Evolutionary conservation across 1,284 basidiomycete species (phyloP).

Genomic region (Erythrobasidium hasegawianum): DNA sequence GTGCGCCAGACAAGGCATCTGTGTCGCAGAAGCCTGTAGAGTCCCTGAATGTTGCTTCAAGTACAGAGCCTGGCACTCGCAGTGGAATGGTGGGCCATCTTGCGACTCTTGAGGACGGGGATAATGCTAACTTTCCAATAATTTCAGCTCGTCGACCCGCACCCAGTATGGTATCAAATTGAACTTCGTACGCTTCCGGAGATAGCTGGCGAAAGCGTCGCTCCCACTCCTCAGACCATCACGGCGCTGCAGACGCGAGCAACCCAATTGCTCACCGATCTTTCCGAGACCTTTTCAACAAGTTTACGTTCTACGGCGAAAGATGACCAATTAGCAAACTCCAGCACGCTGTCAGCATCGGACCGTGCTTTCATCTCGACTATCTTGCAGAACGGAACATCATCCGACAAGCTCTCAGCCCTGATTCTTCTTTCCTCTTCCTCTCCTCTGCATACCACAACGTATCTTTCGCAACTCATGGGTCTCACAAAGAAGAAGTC

Average conservation of each 20-base stretch:
- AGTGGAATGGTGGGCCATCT: conserved; percentile 31
- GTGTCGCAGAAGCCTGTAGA: conserved; percentile 2
- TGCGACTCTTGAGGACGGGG: neutral
- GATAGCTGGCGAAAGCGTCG: conserved; percentile 50
- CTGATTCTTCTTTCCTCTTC: conserved; percentile 85
- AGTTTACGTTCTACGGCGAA: conserved; percentile 38
- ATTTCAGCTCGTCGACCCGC: conserved; percentile 54
- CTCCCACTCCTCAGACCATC: conserved; percentile 44
- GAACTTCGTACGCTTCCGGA: conserved; percentile 52
- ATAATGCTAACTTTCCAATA: conserved; percentile 4
- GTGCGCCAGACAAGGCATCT: neutral
- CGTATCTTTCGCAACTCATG: conserved; percentile 65
- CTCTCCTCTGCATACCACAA: conserved; percentile 78
- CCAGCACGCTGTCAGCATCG: conserved; percentile 53
- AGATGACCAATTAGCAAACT: conserved; percentile 40
- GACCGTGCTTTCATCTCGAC: conserved; percentile 77
- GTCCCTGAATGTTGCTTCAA: too few relatives aligned
- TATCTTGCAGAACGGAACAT: conserved; percentile 79
- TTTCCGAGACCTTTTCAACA: conserved; percentile 39
- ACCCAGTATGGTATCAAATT: conserved; percentile 60
- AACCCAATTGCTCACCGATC: conserved; percentile 38
- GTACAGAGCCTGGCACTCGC: neutral
- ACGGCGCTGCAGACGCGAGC: conserved; percentile 37
- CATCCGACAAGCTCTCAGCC: conserved; percentile 89
- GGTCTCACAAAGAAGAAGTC: conserved; percentile 72